A percentile compares a stretch with the other conserved stretches of the same genome.
These are phyloP conservation scores for Galium porrigens DNA, from an alignment of 305 asterid species.

Conservation along the genomic window DNA sequence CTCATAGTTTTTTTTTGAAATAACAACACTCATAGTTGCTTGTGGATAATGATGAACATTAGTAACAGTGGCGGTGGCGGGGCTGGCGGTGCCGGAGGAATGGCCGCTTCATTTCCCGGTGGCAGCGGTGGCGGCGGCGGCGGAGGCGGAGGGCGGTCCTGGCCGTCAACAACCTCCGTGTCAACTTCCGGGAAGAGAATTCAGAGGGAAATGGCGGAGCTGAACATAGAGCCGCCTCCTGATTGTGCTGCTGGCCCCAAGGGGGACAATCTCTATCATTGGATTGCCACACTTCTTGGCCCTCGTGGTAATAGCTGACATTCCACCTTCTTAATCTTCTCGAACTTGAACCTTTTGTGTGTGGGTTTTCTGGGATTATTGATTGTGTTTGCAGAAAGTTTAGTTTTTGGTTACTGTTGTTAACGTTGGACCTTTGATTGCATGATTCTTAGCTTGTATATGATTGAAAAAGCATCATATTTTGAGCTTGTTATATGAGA, in stretches of 20 bases:
- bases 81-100: neutral
- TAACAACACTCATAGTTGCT: neutral
- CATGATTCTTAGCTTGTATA: neutral
- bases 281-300: slow-evolving; percentile 89
- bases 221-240: slow-evolving; percentile 57
- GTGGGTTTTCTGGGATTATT: neutral
- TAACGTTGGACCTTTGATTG: neutral
- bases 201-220: slow-evolving; percentile 81
- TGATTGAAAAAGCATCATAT: neutral
- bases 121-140: slow-evolving; percentile 34
- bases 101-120: slow-evolving; percentile 13
- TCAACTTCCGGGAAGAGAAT: slow-evolving; percentile 80
- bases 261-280: slow-evolving; percentile 88
- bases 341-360: neutral
- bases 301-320: slow-evolving; percentile 47
- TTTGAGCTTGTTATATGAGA: neutral
- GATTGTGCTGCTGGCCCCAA: slow-evolving; percentile 82
- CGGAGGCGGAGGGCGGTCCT: slow-evolving; percentile 34
- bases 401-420: neutral
- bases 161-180: slow-evolving; percentile 81
- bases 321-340: neutral
- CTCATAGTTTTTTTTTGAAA: too few relatives aligned
- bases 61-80: neutral
- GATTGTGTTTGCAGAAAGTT: neutral
- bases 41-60: slow-evolving; percentile 8